Conservation (phyloP, 495 filamentous ascomycete species). For the Penicillium egyptiacum region DNA sequence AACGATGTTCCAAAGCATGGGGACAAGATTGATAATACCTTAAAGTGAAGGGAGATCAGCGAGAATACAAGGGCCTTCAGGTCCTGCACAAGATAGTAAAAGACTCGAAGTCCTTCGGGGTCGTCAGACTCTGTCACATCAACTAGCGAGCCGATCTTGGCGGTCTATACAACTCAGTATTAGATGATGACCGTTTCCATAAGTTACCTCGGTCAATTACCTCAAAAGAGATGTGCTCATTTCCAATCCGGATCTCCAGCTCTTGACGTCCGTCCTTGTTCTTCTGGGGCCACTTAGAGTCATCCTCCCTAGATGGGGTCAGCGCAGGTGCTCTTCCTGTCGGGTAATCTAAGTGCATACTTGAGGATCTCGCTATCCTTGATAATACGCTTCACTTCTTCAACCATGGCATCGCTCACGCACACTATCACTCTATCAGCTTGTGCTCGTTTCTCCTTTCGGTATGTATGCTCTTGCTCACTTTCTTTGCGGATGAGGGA, state of each 20-base stretch:
- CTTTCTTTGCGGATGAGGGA: conserved; percentile 99
- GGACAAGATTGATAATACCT: conserved; percentile 51
- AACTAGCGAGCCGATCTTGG: conserved; percentile 95
- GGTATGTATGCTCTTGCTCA: conserved; percentile 49
- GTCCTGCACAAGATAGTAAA: conserved; percentile 99
- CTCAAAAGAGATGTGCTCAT: conserved; percentile 98
- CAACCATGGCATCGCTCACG: conserved; percentile 86
- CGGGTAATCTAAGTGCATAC: conserved; percentile 46
- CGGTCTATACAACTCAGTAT: conserved; percentile 61
- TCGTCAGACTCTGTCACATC: conserved; percentile 96
- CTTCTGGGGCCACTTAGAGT: conserved; percentile 99
- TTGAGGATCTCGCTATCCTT: conserved; percentile 99
- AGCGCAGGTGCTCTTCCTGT: conserved; percentile 12
- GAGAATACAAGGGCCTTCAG: conserved; percentile 97
- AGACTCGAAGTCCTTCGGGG: conserved; percentile 96
- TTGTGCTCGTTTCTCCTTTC: conserved; percentile 1
- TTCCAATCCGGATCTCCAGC: conserved; percentile 90
- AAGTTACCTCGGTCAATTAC: conserved; percentile 39
- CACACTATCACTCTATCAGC: conserved; percentile 69
- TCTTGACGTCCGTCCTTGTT: conserved; percentile 99
- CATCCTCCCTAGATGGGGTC: conserved; percentile 73
- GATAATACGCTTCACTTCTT: conserved; percentile 94
- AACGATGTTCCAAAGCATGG: neutral
- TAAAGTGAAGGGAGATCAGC: conserved; percentile 95
- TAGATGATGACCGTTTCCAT: conserved; percentile 1